Conservation (phyloP, 2,329 filamentous ascomycete genomes). For the Penicillium sclerotigenum region DNA sequence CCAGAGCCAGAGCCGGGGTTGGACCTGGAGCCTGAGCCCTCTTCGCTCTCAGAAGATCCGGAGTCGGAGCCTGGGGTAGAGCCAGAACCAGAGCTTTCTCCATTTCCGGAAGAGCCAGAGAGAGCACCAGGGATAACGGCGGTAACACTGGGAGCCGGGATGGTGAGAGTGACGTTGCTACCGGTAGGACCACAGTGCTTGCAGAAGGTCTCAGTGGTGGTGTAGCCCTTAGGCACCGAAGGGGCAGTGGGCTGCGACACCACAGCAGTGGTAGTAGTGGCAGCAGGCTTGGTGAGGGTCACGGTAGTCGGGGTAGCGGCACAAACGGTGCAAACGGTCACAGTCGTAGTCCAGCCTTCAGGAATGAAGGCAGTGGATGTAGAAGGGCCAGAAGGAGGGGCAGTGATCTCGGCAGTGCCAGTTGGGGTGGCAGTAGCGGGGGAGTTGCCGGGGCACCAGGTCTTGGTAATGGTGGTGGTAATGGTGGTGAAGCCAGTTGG, state of each 20-base stretch:
- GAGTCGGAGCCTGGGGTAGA: background rate
- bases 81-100: background rate
- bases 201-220: constrained; percentile 20
- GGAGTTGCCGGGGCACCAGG: constrained; percentile 34
- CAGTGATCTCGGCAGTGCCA: constrained; percentile 7
- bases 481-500: constrained; percentile 44
- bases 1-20: background rate
- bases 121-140: background rate
- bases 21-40: background rate
- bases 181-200: constrained; percentile 20
- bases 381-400: constrained; percentile 11
- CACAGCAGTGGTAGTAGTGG: constrained; percentile 19
- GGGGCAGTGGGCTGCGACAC: constrained; percentile 6
- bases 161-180: constrained; percentile 19
- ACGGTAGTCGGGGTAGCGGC: constrained; percentile 40
- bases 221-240: constrained; percentile 11
- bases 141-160: constrained; percentile 13
- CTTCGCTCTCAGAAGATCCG: background rate
- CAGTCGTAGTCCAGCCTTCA: constrained; percentile 41
- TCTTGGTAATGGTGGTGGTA: constrained; percentile 39
- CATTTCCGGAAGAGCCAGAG: background rate
- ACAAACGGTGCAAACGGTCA: constrained; percentile 41
- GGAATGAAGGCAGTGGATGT: constrained; percentile 28
- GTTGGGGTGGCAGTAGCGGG: constrained; percentile 32
- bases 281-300: constrained; percentile 30